Evolutionary conservation across 176 grass and related monocot species (phyloP).

Genomic region (Puccinellia tenuiflora): DNA sequence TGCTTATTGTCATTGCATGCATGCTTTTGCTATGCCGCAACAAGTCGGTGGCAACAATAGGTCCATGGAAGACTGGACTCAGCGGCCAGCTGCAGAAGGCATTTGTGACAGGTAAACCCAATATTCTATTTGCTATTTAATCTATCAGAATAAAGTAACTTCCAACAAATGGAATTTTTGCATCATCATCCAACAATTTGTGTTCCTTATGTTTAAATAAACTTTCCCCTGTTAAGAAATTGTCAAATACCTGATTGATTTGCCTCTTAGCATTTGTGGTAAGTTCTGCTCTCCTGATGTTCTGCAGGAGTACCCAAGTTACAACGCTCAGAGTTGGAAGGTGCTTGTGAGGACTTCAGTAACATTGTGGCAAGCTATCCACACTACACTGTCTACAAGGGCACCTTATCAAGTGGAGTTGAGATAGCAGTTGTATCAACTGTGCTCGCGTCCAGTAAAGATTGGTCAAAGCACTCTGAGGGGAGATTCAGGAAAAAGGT

Average conservation of each 20-base stretch:
- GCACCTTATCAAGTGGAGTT: slow-evolving; percentile 91
- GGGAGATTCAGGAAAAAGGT: slow-evolving; percentile 90
- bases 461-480: slow-evolving; percentile 85
- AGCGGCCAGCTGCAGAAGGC: slow-evolving; percentile 98
- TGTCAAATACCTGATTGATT: slow-evolving; percentile 15
- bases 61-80: slow-evolving; percentile 91
- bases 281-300: slow-evolving; percentile 6
- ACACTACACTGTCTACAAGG: slow-evolving; percentile 83
- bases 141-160: slow-evolving; percentile 2
- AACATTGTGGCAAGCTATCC: slow-evolving; percentile 76
- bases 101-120: slow-evolving; percentile 84
- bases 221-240: not conserved
- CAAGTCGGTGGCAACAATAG: slow-evolving; percentile 60
- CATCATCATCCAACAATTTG: not conserved
- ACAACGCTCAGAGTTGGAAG: slow-evolving; percentile 69
- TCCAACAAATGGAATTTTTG: not conserved
- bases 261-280: not conserved
- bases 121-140: not conserved
- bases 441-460: slow-evolving; percentile 49
- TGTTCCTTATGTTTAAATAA: not conserved
- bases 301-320: slow-evolving; percentile 88
- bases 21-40: slow-evolving; percentile 50
- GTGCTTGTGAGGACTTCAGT: slow-evolving; percentile 98
- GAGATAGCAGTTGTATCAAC: slow-evolving; percentile 95
- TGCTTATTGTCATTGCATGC: slow-evolving; percentile 41